Evolutionary conservation across 345 rosid species (phyloP), one percentile per base, ranked within the genome.

Genomic region (Draba incana): DNA sequence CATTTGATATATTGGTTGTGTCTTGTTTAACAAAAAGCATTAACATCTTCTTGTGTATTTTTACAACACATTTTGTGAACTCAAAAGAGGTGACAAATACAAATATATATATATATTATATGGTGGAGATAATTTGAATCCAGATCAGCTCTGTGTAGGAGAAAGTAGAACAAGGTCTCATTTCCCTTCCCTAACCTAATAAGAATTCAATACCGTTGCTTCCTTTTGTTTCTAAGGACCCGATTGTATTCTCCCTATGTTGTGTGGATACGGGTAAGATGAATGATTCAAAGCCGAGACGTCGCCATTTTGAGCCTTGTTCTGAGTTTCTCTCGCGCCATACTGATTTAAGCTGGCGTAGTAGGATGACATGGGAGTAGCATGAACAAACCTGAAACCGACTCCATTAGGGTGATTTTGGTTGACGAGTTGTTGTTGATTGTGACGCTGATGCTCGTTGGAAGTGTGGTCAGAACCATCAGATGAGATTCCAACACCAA

Each of bases 401-500:
- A 86, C 75, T 66, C 75, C 79, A 63, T 76, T 77, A 15, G 79
- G 66, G 69, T 72, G 83, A 46, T 68, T 48, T 65, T 80, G 87
- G 72, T 77, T 83, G 51, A 67, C 39, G 35, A 75, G 69, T 41
- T 85, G 69, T 41, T 85, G 85, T 10, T 81, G 76, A 71, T 66
- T 82, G 42, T 77, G 75, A 66, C 62, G 84, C 43, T 76, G 86
- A 61, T 74, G 90, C 64, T 82, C 83, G 33, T 75, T 74, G 47
- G 78, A 76, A 66, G 77, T 80, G 65, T 72, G 82, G 65, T 87
- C 83, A 6, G 80, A 43, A 49, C 70, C 62, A 63, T 77, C 79
- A 53, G 92, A 71, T 76, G 78, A 80, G 14, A 84, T 85, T 65
- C 99, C 99, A 20, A 92, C 98, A 25, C 99, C 97, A 25, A 94